Evolutionary conservation across 2,329 filamentous ascomycete species (phyloP).

Genomic region (Stagonosporopsis cucurbitacearum): DNA sequence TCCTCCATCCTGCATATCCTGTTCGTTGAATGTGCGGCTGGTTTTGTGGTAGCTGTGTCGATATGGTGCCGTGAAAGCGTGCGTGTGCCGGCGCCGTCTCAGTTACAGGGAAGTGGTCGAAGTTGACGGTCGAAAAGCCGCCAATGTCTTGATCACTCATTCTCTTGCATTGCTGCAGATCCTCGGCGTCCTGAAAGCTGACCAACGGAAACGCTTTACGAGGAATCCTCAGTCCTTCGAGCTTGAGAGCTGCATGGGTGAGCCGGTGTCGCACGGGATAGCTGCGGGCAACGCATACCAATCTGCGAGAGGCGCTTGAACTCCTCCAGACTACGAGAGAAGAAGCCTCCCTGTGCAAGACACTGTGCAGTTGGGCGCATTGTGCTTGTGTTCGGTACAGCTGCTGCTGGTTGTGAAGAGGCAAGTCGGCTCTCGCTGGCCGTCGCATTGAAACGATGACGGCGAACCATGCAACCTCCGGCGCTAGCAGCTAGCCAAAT

Average conservation of each 20-base stretch:
- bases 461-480: constrained; percentile 9
- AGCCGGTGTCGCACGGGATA: constrained; percentile 32
- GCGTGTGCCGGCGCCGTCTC: constrained; percentile 68
- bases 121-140: constrained; percentile 76
- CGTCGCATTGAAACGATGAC: neutral
- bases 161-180: constrained; percentile 64
- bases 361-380: constrained; percentile 49
- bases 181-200: constrained; percentile 62
- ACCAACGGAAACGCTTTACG: constrained; percentile 69
- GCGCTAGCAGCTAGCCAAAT: constrained; percentile 1
- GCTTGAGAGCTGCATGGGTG: constrained; percentile 64
- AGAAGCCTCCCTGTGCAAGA: constrained; percentile 60
- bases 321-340: constrained; percentile 65
- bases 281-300: constrained; percentile 51
- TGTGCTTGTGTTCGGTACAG: constrained; percentile 9
- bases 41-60: constrained; percentile 78
- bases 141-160: constrained; percentile 90
- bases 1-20: constrained; percentile 91
- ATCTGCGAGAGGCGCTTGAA: constrained; percentile 62
- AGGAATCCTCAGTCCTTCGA: constrained; percentile 72
- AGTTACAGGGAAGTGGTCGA: constrained; percentile 66
- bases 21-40: constrained; percentile 76
- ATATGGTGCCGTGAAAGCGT: constrained; percentile 87
- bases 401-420: constrained; percentile 9
- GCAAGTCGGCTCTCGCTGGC: neutral